Evolutionary conservation across 73 alveolate species (phyloP), one percentile per base, ranked within the genome.

Genomic region (Paramecium primaurelia): DNA sequence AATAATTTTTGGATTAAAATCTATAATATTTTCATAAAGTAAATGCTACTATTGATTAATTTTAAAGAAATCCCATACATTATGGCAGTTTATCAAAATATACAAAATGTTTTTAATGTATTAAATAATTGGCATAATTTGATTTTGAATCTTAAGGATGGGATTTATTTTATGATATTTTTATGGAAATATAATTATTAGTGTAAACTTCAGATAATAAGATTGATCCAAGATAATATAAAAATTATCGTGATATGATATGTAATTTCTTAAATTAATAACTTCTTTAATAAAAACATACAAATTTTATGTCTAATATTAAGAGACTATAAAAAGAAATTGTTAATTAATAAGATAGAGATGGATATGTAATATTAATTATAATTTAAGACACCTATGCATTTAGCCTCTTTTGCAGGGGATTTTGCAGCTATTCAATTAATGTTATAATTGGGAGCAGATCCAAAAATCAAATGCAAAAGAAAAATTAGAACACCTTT

Each of bases 201-300:
- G 98, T 94, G 54, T 87, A 54, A 38, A 80, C 47, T 12, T 92
- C 91, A 14, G 95, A 94, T 25, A 93, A 90, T 45, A 92, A 88
- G 45, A 71, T 93, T 4, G 98, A 96, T 71, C 98, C 98, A 22
- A 83, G 98, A 89, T 86, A 93, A 86, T 93, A 96, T 40, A 68
- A 59, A 9, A 80, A 47, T 6, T 87, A 58, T 14, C n/a, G 42
- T 22, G 88, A 87, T 9, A 8, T 5, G 8, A 36, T 25, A 8
- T 84, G 59, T 7, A 84, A 84, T 86, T 51, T 86, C 26, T 26
- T 86, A 26, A 36, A 68, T 36, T 36, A 30, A 11, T 28, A 87
- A 9, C 26, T 60, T 22, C 96, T 92, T 88, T 88, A 87, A 68
- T 37, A 64, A 38, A 73, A 40, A 32, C 77, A 42, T 7, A 42